These are phyloP conservation scores for Malus domestica DNA, from an alignment of 306 rosid species.

Conservation along the genomic window ASM211411v1 NC_041805.1:22687501-22688000, in stretches of 20 bases:
- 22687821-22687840: background rate
- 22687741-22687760: slow-evolving; percentile 27
- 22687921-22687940: background rate
- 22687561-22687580: background rate
- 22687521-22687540: no score
- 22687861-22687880: background rate
- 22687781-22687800: slow-evolving; percentile 53
- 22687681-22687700: no score
- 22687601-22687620: background rate
- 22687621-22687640: background rate
- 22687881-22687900: no score
- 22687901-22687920: no score
- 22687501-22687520: no score
- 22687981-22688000: slow-evolving; percentile 3
- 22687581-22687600: background rate
- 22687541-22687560: no score
- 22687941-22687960: background rate
- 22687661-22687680: background rate
- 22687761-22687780: slow-evolving; percentile 28
- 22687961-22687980: background rate
- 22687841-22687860: background rate
- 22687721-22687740: slow-evolving; percentile 19
- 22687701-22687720: background rate
- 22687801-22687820: background rate
- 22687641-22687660: background rate